Evolutionary conservation across 805 yeast genomes (phyloP).

Genomic region (Candida endomychidarum): DNA sequence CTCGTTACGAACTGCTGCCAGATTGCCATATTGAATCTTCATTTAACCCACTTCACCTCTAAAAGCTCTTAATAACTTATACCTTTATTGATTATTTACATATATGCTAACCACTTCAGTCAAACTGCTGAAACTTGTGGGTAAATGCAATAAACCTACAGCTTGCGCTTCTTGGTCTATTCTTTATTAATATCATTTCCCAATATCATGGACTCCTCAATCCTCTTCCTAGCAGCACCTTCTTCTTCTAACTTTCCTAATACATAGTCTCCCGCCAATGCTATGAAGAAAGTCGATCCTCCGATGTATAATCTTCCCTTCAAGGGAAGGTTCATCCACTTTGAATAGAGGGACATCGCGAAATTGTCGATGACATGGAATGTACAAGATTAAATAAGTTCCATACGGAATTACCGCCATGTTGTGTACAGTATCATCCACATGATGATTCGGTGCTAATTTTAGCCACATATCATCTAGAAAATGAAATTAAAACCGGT

Average conservation of each 20-base stretch:
- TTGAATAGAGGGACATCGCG: slow-evolving; percentile 24
- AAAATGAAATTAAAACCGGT: slow-evolving; percentile 65
- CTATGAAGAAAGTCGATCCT: slow-evolving; percentile 39
- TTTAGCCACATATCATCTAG: slow-evolving; percentile 80
- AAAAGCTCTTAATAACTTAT: too few species aligned
- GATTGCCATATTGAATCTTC: too few species aligned
- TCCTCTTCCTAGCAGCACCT: slow-evolving; percentile 31
- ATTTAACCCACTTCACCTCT: too few species aligned
- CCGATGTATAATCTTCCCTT: slow-evolving; percentile 43
- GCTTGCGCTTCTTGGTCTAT: too few species aligned
- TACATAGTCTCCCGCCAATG: slow-evolving; percentile 41
- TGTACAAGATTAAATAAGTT: slow-evolving; percentile 12
- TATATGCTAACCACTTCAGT: too few species aligned
- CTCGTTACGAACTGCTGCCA: too few species aligned
- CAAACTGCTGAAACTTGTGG: too few species aligned
- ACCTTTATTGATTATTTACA: too few species aligned
- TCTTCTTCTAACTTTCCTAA: slow-evolving; percentile 36
- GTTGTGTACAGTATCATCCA: slow-evolving; percentile 67
- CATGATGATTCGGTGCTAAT: slow-evolving; percentile 47
- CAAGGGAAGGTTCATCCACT: slow-evolving; percentile 42
- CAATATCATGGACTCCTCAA: slow-evolving; percentile 15
- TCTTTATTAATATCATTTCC: neutral
- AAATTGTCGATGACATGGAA: slow-evolving; percentile 5
- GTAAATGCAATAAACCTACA: too few species aligned
- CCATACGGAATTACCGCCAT: slow-evolving; percentile 71